Base-by-base conservation (phyloP, 305 asterid genomes). In the Petunia hybrid region DNA sequence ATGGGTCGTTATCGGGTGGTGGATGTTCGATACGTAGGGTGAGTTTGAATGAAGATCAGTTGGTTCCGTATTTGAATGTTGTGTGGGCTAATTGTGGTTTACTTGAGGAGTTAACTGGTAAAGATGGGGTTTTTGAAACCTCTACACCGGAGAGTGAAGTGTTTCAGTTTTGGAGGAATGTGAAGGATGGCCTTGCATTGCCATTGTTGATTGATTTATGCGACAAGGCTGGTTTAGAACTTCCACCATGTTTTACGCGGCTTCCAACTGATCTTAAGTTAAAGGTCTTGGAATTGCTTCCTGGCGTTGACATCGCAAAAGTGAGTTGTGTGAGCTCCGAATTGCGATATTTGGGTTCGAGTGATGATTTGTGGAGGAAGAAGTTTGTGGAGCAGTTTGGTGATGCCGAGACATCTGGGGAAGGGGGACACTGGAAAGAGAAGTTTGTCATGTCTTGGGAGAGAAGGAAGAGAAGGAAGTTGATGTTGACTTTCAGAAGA, bases 161-260 rank as follows among this genome's bases (percentile, higher is more conserved):
- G 66, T 91, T 90, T 62, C 77, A 84, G 67, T 93, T 96, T 64
- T 96, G 99, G 99, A 93, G 92, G 82, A 82, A 6, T 0, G 91
- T 93, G 46, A 96, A 94, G 86, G 99, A 96, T 62, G 84, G 82
- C 56, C 90, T 96, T 9, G 95, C 90, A 6, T 85, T 94, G 84
- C 98, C 98, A 16, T 85, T 96, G 94, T 68, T 92, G 87, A 96
- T 96, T 70, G 98, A 93, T 81, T 81, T 94, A 38, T 90, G 97
- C 14, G 97, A 92, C 53, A 92, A 85, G 79, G 74, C 88, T 48
- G 93, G 95, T 79, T 84, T 93, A 12, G 86, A 43, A 36, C 97
- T 94, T 40, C 99, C 99, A 40, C 93, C 98, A 0, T 96, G 99
- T 89, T 94, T 96, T 74, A 86, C 80, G 82, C 86, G 91, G 5